Conservation (phyloP, 1,284 basidiomycete species). For the Ganoderma lucidum region DNA sequence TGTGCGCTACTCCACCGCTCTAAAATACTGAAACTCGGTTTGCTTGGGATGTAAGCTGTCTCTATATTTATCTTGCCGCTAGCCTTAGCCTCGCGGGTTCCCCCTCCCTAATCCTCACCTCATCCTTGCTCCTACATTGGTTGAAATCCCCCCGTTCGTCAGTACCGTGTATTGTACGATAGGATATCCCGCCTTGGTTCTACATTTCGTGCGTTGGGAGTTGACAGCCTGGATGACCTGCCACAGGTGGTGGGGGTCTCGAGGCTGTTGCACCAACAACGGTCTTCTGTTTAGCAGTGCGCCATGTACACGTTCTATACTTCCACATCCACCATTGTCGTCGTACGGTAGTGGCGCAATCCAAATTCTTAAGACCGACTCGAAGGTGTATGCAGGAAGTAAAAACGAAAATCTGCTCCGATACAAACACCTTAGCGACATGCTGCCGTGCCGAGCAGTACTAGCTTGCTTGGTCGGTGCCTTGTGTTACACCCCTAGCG, state of each 20-base stretch:
- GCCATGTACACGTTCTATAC: background rate
- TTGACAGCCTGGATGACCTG: background rate
- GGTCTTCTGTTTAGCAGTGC: background rate
- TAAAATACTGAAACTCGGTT: background rate
- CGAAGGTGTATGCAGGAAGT: background rate
- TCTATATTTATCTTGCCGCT: constrained; percentile 12
- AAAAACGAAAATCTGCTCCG: too few species aligned
- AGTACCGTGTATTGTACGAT: background rate
- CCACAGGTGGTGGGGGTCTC: background rate
- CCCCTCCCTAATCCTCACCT: background rate
- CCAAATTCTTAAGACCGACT: background rate
- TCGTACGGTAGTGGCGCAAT: constrained; percentile 5
- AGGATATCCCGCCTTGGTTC: background rate
- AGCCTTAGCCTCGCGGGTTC: background rate
- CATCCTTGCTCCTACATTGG: background rate
- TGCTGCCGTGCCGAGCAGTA: background rate
- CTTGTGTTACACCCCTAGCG: background rate
- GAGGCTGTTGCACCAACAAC: constrained; percentile 6
- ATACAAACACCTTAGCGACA: background rate
- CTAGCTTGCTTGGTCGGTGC: background rate
- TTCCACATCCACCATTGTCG: background rate
- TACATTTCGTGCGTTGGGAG: background rate
- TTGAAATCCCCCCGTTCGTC: background rate
- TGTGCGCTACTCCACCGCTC: constrained; percentile 13
- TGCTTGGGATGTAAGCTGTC: background rate